Percentiles rank a stretch among this genome's conserved stretches.
phyloP scores from a whole-genome alignment of 2,329 filamentous ascomycete species.

The Emergomyces africanus region DNA sequence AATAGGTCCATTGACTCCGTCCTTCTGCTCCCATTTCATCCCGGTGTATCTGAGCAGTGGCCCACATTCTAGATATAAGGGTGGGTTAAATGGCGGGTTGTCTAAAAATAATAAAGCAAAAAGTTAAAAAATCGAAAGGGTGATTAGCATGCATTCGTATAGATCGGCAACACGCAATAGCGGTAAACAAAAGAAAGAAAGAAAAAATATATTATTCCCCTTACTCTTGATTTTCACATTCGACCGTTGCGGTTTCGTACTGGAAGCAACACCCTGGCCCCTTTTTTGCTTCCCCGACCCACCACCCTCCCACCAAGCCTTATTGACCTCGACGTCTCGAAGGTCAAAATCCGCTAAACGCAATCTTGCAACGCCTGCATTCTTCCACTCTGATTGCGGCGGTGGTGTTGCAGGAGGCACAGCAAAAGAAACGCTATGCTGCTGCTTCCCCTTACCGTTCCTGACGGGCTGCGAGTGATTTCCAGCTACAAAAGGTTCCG shows the following conservation, averaged over 20 bases:
- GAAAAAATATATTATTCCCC: too few relatives aligned
- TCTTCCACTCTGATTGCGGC: constrained; percentile 52
- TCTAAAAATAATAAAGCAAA: too few relatives aligned
- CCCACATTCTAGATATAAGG: constrained; percentile 76
- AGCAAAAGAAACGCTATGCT: constrained; percentile 34
- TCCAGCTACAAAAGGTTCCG: constrained; percentile 9
- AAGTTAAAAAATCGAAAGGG: not conserved
- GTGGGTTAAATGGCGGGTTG: constrained; percentile 63
- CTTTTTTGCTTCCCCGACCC: constrained; percentile 33
- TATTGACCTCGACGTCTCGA: constrained; percentile 34
- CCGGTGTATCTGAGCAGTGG: constrained; percentile 85
- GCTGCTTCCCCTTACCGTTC: constrained; percentile 19
- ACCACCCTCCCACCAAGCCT: constrained; percentile 65
- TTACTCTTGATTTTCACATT: constrained; percentile 21
- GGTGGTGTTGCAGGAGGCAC: constrained; percentile 35
- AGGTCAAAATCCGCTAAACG: constrained; percentile 49
- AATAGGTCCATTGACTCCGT: constrained; percentile 21
- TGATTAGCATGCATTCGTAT: constrained; percentile 5
- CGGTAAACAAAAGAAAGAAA: constrained; percentile 8
- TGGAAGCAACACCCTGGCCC: constrained; percentile 31
- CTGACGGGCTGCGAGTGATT: constrained; percentile 10
- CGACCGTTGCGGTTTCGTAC: constrained; percentile 10
- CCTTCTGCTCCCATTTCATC: constrained; percentile 44
- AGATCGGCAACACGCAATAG: not conserved
- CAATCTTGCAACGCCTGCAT: constrained; percentile 50